Evolutionary conservation across 768 basidiomycete species (phyloP), one percentile per base, ranked within the genome.

Genomic region (Rhodotorula paludigena): DNA sequence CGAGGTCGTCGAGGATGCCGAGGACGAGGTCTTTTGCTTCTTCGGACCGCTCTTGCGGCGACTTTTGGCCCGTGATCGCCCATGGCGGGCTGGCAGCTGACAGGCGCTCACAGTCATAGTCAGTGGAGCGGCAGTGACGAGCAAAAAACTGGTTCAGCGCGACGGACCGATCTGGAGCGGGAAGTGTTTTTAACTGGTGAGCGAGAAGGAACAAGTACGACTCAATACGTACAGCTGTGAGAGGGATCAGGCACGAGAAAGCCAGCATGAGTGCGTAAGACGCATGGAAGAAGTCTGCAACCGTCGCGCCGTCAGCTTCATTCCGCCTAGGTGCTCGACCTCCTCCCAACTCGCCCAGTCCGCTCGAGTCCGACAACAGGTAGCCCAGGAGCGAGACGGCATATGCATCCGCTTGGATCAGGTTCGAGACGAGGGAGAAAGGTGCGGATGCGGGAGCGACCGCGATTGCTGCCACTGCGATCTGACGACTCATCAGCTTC

Each of bases 271-370:
- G 45, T 2, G 62, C 62, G 57, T 68, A 68, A 0, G 57, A 57
- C n/a, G 67, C 67, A 28, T 68, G 67, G 25, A 68, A 68, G 45
- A 55, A 60, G 48, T 68, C 67, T 67, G 60, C 15, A 11, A 12
- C n/a, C n/a, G n/a, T n/a, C n/a, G n/a, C n/a, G n/a, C n/a, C n/a
- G n/a, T n/a, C n/a, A n/a, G n/a, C n/a, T n/a, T n/a, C n/a, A n/a
- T n/a, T n/a, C n/a, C n/a, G n/a, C n/a, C n/a, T n/a, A n/a, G n/a
- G n/a, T n/a, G n/a, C n/a, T n/a, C n/a, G n/a, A n/a, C n/a, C n/a
- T n/a, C n/a, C n/a, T n/a, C n/a, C 20, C 28, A 18, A 20, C 60
- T 15, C 16, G 33, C 60, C 66, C 4, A 68, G 53, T 5, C 58
- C 61, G 28, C 54, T 30, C 23, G 57, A 35, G 25, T 63, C 41